phyloP scores from a whole-genome alignment of 192 early-diverging fungal genomes.

The Coemansia sp. region DNA sequence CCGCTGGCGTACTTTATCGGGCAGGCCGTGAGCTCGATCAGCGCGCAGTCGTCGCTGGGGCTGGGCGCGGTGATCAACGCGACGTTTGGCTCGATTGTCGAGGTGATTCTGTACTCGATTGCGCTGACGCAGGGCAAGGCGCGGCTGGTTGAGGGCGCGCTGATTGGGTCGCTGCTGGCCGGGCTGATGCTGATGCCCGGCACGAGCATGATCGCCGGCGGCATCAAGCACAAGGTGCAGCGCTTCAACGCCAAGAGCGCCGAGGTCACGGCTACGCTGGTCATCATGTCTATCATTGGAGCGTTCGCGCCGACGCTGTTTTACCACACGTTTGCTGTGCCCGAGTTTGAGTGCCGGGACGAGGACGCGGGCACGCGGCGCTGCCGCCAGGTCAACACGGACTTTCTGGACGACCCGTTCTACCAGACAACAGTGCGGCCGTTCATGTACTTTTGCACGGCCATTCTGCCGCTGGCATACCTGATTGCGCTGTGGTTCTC shows the following conservation, averaged over 20 bases:
- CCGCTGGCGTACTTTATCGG: conserved; percentile 97
- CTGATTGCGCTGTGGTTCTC: conserved; percentile 90
- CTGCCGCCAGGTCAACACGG: conserved; percentile 63
- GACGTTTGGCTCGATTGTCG: conserved; percentile 95
- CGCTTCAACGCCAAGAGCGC: conserved; percentile 94
- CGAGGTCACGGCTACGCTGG: conserved; percentile 92
- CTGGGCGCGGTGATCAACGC: conserved; percentile 97
- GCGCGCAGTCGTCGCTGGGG: conserved; percentile 88
- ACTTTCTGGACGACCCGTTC: conserved; percentile 75
- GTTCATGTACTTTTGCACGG: conserved; percentile 85
- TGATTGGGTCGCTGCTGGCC: conserved; percentile 89
- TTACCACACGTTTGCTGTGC: conserved; percentile 82
- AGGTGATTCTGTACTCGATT: conserved; percentile 90
- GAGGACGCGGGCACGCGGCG: conserved; percentile 50
- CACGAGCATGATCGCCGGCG: conserved; percentile 90
- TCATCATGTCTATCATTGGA: conserved; percentile 92
- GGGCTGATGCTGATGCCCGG: conserved; percentile 92
- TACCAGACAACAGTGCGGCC: conserved; percentile 76
- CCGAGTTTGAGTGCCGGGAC: conserved; percentile 51
- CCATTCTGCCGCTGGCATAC: conserved; percentile 76
- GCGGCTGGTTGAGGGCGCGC: conserved; percentile 81
- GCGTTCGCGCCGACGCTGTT: conserved; percentile 93
- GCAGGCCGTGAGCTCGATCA: conserved; percentile 94
- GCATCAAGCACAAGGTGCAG: conserved; percentile 88
- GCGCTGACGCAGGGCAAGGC: conserved; percentile 87